These are phyloP conservation scores for Epichloe aotearoae DNA, from an alignment of 2,329 filamentous ascomycete species.

Conservation along the genomic window DNA sequence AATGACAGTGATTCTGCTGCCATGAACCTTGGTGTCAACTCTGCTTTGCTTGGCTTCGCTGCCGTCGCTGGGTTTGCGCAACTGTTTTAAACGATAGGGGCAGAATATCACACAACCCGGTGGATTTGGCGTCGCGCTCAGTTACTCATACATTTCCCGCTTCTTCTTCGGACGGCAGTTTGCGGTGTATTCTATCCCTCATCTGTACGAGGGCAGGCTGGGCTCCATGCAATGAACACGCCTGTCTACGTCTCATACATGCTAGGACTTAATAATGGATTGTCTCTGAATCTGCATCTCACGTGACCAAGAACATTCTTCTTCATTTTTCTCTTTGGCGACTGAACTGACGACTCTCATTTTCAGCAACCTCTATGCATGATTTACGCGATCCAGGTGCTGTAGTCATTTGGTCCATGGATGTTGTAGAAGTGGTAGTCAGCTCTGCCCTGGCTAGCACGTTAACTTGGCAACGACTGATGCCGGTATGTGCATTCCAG, in stretches of 20 bases:
- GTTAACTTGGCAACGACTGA: neutral
- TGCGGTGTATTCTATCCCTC: slow-evolving; percentile 19
- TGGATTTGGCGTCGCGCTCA: slow-evolving; percentile 24
- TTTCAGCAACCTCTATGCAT: neutral
- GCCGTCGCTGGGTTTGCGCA: slow-evolving; percentile 34
- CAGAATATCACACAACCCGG: slow-evolving; percentile 15
- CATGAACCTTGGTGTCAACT: slow-evolving; percentile 32
- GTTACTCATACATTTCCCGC: slow-evolving; percentile 19
- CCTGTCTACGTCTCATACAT: slow-evolving; percentile 13
- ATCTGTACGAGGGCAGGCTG: slow-evolving; percentile 13
- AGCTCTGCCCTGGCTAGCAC: neutral
- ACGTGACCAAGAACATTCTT: neutral
- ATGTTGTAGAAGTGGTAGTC: too few species aligned
- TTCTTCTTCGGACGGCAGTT: slow-evolving; percentile 23
- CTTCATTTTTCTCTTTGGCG: neutral
- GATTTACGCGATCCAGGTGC: neutral
- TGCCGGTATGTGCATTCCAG: neutral
- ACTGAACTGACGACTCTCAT: neutral
- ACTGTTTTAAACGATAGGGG: slow-evolving; percentile 31
- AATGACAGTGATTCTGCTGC: slow-evolving; percentile 28
- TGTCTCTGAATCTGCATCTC: slow-evolving; percentile 19
- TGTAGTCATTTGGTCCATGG: too few species aligned
- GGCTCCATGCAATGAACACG: slow-evolving; percentile 11
- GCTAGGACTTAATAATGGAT: slow-evolving; percentile 33
- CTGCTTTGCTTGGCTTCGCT: slow-evolving; percentile 32